Conservation (phyloP, 192 early-diverging fungal genomes). For the Pilobolus umbonatus region DNA sequence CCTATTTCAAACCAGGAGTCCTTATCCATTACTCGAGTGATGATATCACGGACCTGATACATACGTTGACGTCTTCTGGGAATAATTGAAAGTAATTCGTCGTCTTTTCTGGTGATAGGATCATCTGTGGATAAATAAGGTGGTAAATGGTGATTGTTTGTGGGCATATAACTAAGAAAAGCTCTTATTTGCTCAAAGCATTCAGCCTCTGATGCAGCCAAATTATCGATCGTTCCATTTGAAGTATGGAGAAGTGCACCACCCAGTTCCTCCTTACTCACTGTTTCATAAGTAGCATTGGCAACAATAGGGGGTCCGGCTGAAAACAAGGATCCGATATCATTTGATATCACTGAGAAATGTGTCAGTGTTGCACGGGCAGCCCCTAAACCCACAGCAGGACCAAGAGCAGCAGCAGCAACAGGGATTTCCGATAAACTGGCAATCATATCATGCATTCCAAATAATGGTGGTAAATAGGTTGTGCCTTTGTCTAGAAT, state of each 20-base stretch:
- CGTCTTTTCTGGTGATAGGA: conserved; percentile 16
- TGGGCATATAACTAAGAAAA: conserved; percentile 24
- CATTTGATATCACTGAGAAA: conserved; percentile 24
- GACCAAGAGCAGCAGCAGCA: conserved; percentile 27
- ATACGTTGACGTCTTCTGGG: conserved; percentile 25
- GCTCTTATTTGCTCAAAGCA: conserved; percentile 28
- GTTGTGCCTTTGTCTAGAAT: conserved; percentile 21
- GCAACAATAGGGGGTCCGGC: conserved; percentile 34
- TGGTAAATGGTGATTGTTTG: conserved; percentile 17
- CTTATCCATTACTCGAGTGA: conserved; percentile 22
- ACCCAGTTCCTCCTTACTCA: conserved; percentile 30
- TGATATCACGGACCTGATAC: conserved; percentile 32
- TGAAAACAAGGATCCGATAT: conserved; percentile 31
- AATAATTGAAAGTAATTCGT: conserved; percentile 20
- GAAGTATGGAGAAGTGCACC: conserved; percentile 31
- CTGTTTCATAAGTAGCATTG: conserved; percentile 28
- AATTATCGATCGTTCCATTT: conserved; percentile 36
- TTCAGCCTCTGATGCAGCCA: conserved; percentile 20
- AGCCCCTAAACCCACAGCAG: conserved; percentile 34
- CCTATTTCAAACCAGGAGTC: conserved; percentile 37
- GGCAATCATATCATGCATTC: conserved; percentile 32
- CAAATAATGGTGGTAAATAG: conserved; percentile 27
- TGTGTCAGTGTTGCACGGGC: conserved; percentile 33
- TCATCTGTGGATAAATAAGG: conserved; percentile 8
- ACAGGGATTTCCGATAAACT: conserved; percentile 36